Evolutionary conservation across 148 eudicot species (phyloP), one percentile per base, ranked within the genome.

Genomic region (Pharnaceum exiguum): DNA sequence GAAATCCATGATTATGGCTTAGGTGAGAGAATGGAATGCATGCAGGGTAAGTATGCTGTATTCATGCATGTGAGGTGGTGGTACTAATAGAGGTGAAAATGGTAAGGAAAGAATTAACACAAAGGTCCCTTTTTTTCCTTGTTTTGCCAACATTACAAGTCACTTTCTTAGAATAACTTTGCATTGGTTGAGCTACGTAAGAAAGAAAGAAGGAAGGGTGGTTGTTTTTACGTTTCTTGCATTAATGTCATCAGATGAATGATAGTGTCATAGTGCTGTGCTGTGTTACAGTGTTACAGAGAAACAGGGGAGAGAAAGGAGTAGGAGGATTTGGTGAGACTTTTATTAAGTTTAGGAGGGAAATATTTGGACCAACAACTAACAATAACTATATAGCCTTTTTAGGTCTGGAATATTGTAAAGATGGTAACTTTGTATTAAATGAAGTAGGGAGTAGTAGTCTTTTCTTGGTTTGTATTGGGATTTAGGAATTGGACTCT

Each of bases 1-100:
- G 53, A 55, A 49, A 55, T 58, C 67, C 85, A 79, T 67, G 86
- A 86, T 82, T 58, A 13, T 55, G 35, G 19, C 13, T 25, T 23
- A 6, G 26, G 31, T 6, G 47, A 27, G 45, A 48, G 21, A 35
- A 12, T 33, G 32, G 17, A 37, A 18, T 8, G 55, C 12, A 5
- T n/a, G 33, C n/a, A 22, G 33, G 29, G 25, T 28, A 58, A 43
- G 12, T 4, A 9, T 19, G 51, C 6, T 29, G 40, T 46, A 26
- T 27, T 54, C 5, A 15, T 57, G 48, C 10, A 11, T 17, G 16
- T 8, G 46, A 42, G 28, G 15, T 17, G 2, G 37, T 1, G 7
- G 31, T 27, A 19, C 42, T 38, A 24, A 15, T 46, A 18, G 33
- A 21, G 25, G 17, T 3, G 38, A 38, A 28, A 42, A n/a, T n/a